These are phyloP conservation scores for Dothideomycetidae sp. DNA, from an alignment of 2,329 filamentous ascomycete species.

Conservation along the genomic window DNA sequence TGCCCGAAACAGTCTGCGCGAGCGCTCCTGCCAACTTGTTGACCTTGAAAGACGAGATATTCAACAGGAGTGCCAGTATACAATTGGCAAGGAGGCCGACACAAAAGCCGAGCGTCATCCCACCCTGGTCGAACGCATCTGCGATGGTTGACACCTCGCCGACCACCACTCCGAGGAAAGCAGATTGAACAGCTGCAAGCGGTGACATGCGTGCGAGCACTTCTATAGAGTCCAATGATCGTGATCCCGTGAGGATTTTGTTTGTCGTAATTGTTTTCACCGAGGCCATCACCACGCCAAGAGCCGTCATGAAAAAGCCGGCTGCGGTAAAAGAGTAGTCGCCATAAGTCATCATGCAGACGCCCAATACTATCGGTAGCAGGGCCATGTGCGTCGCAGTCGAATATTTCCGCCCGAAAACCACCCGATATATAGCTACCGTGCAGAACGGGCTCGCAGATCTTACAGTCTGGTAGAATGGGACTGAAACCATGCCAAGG, in stretches of 20 bases:
- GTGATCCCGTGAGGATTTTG: constrained; percentile 47
- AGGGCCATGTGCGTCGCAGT: constrained; percentile 45
- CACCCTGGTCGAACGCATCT: constrained; percentile 13
- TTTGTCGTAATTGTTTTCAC: constrained; percentile 50
- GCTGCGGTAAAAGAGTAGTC: constrained; percentile 48
- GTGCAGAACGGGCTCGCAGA: constrained; percentile 49
- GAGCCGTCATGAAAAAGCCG: constrained; percentile 28
- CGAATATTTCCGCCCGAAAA: constrained; percentile 42
- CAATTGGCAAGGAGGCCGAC: constrained; percentile 22
- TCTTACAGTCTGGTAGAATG: constrained; percentile 51
- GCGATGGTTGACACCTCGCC: constrained; percentile 31
- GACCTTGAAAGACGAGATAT: constrained; percentile 25
- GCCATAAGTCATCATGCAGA: constrained; percentile 45
- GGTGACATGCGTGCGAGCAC: constrained; percentile 50
- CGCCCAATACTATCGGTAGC: constrained; percentile 44
- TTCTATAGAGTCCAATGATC: constrained; percentile 44
- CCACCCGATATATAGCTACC: constrained; percentile 44
- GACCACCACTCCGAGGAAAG: constrained; percentile 38
- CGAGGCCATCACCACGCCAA: constrained; percentile 26
- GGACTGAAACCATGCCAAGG: constrained; percentile 45
- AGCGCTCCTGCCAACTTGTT: constrained; percentile 27
- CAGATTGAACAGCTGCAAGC: constrained; percentile 42
- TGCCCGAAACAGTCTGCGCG: constrained; percentile 24
- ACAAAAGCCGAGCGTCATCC: constrained; percentile 15
- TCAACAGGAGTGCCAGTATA: constrained; percentile 22